phyloP scores from a whole-genome alignment of 768 basidiomycete species.

The Tricholoma saponaceum region DNA sequence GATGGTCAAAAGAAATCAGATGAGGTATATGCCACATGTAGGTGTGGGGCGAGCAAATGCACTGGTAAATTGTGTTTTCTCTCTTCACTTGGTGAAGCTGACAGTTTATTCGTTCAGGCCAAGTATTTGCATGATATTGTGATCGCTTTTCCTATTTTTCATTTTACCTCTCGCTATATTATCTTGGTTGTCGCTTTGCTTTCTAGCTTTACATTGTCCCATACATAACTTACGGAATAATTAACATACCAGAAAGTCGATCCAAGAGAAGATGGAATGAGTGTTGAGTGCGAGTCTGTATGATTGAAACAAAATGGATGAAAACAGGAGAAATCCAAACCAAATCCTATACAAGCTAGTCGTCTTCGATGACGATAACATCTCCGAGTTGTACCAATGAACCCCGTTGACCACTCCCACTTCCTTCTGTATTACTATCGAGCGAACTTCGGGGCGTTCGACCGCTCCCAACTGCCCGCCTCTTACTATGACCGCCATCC shows the following conservation, averaged over 20 bases:
- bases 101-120: neutral
- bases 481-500: conserved; percentile 11
- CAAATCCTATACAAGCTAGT: conserved; percentile 3
- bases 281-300: neutral
- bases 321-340: neutral
- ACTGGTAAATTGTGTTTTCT: conserved; percentile 28
- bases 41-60: conserved; percentile 51
- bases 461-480: conserved; percentile 16
- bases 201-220: neutral
- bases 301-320: neutral
- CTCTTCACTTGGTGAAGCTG: neutral
- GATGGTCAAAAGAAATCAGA: conserved; percentile 21
- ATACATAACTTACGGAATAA: neutral
- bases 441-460: conserved; percentile 13
- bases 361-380: conserved; percentile 40
- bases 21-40: conserved; percentile 45
- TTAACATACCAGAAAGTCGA: neutral
- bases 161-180: neutral
- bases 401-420: conserved; percentile 11
- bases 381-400: conserved; percentile 26
- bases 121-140: neutral
- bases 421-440: conserved; percentile 8
- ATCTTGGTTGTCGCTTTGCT: neutral
- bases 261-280: neutral
- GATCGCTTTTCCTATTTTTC: neutral